Evolutionary conservation across 331 rosid species (phyloP), one percentile per base, ranked within the genome.

Genomic region (Pyracantha coccinea): DNA sequence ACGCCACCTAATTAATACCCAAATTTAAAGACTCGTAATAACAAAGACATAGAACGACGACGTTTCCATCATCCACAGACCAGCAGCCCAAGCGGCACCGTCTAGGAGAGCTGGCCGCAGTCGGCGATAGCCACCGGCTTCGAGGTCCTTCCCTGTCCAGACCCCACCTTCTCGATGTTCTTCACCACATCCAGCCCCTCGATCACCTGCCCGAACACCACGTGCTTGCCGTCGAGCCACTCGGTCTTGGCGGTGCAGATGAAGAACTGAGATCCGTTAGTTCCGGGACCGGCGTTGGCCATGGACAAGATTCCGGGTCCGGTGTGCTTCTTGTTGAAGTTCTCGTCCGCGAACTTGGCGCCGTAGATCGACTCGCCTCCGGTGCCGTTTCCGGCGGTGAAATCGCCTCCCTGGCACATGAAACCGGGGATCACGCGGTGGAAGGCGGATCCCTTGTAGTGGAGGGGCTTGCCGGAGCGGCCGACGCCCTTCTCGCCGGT

Each of bases 321-420:
- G 5, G 98, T 93, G 90, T 93, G 98, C 85, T 83, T 91, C 91
- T 80, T 93, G 7, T 62, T 1, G 88, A 93, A 93, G 78, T 93
- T 93, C 90, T 93, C 98, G 31, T 93, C 98, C 4, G 90, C 93
- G 76, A 93, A 93, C 84, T 93, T 93, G 2, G 80, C 17, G 3
- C 97, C 98, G 77, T 93, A 93, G 82, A 93, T 93, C 59, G 98
- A 93, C 76, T 91, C 97, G 1, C 98, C 97, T 5, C 98, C 98
- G 24, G 97, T 93, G 32, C 98, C 98, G 61, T 93, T 91, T 1
- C 97, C 98, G 62, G 90, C 91, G 0, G 98, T 93, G 90, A 93
- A 93, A 73, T 93, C 97, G 0, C 98, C 98, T 1, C 98, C 98
- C 87, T 93, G 98, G 75, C 98, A 93, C 98, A 93, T 93, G 86